phyloP scores from a whole-genome alignment of 1,284 basidiomycete species.

The Stereum hirsutum region DNA sequence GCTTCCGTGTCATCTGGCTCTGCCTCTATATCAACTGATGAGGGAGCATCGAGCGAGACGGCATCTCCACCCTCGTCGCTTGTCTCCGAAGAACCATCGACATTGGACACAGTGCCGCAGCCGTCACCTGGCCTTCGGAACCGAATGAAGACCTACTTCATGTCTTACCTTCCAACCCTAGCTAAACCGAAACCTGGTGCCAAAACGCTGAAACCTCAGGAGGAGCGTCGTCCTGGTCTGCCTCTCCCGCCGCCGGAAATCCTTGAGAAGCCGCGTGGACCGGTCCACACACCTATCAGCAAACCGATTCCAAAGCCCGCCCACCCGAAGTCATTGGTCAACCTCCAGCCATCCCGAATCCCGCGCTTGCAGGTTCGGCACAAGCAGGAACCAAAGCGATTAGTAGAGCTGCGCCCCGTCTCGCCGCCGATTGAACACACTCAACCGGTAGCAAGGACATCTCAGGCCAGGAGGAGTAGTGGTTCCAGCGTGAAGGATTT shows the following conservation, averaged over 20 bases:
- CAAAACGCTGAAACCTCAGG: conserved; percentile 12
- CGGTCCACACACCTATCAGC: conserved; percentile 48
- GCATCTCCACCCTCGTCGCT: background rate
- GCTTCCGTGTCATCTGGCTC: conserved; percentile 4
- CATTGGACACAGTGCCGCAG: background rate
- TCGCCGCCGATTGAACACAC: conserved; percentile 22
- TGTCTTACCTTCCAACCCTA: conserved; percentile 49
- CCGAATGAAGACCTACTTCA: conserved; percentile 40
- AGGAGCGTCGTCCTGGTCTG: conserved; percentile 21
- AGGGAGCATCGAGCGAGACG: no score
- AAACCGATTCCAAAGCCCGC: conserved; percentile 31
- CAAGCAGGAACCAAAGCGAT: conserved; percentile 29
- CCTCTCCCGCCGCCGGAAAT: conserved; percentile 45
- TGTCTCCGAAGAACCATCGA: background rate
- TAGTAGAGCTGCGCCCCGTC: conserved; percentile 48
- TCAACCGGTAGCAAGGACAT: conserved; percentile 12
- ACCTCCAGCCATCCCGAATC: conserved; percentile 40
- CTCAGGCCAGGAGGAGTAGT: conserved; percentile 41
- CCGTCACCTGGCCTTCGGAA: conserved; percentile 16
- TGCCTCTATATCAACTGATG: no score
- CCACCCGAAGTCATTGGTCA: conserved; percentile 55
- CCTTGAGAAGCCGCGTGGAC: conserved; percentile 38
- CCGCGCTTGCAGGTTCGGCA: conserved; percentile 23
- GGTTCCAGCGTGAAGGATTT: conserved; percentile 62
- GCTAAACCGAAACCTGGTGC: conserved; percentile 22